Evolutionary conservation across 2,329 filamentous ascomycete species (phyloP).

Genomic region (Beauveria varroae): DNA sequence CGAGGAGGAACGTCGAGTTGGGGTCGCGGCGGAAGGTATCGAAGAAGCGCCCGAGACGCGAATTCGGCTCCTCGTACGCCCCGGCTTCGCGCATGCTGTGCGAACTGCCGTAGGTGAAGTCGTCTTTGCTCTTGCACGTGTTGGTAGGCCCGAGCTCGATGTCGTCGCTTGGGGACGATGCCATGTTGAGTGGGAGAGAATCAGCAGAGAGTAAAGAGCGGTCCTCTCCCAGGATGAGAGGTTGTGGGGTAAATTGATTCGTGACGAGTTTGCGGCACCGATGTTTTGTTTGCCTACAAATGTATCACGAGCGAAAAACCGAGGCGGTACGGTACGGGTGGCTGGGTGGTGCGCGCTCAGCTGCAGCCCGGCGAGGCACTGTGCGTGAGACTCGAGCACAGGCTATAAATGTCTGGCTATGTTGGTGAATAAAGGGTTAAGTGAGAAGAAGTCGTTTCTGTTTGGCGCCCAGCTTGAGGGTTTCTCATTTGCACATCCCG

Average conservation of each 20-base stretch:
- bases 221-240: no score
- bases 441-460: neutral
- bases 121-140: conserved; percentile 51
- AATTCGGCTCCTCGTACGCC: conserved; percentile 28
- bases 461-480: neutral
- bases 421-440: neutral
- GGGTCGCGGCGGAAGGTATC: conserved; percentile 60
- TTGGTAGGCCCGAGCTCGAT: conserved; percentile 51
- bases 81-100: conserved; percentile 44
- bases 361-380: neutral
- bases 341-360: neutral
- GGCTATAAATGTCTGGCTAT: neutral
- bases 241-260: neutral
- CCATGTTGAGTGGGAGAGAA: conserved; percentile 22
- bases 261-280: neutral
- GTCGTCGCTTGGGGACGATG: conserved; percentile 26
- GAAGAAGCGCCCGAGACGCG: conserved; percentile 36
- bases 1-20: conserved; percentile 37
- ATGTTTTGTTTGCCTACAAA: conserved; percentile 8
- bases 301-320: conserved; percentile 6
- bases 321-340: neutral
- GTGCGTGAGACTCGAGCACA: neutral
- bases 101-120: conserved; percentile 42
- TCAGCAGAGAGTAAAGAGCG: neutral
- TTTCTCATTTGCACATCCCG: neutral